Evolutionary conservation across 139 green algal genomes (phyloP), one percentile per base, ranked within the genome.

Genomic region (Chlorella sorokiniana): DNA sequence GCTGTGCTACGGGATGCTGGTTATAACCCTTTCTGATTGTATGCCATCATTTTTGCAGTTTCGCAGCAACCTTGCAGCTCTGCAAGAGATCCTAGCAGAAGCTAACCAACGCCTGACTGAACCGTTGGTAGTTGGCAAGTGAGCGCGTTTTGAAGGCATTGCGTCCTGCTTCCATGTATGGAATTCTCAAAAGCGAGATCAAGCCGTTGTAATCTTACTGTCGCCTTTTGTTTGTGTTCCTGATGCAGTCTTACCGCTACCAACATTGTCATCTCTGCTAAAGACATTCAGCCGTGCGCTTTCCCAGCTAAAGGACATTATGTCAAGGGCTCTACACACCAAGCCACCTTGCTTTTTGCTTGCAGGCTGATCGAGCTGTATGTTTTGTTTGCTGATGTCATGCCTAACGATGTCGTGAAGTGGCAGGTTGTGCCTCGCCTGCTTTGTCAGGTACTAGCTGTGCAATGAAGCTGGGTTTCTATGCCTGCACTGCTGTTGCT

Each of bases 331-430:
- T 6, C n/a, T 65, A 22, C 23, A 29, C n/a, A n/a, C 16, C 18
- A 16, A 65, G 16, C 14, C 48, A 56, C 48, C 11, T 11, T 11
- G 11, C 6, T 27, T 5, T 45, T 52, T 16, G 9, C 3, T 20
- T 64, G 71, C 71, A 78, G 71, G 51, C 25, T 78, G 52, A 22
- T 79, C 25, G 25, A 31, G 1, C 73, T 79, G 52, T 79, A 79
- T 38, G 54, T 27, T 18, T 31, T 69, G 2, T 54, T 79, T 25
- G 73, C 73, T 11, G 18, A 2, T 27, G 40, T 52, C 4, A 23
- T 79, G 51, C 73, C 73, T 4, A 25, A 25, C 29, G 73, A 56
- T 0, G 54, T 35, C 38, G 73, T 79, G 54, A 1, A 31, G 31
- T 69, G 23, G 37, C 73, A 40, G 1, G 27, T 69, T 1, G 54